Evolutionary conservation across 805 yeast genomes (phyloP).

Genomic region (Metschnikowia orientalis): DNA sequence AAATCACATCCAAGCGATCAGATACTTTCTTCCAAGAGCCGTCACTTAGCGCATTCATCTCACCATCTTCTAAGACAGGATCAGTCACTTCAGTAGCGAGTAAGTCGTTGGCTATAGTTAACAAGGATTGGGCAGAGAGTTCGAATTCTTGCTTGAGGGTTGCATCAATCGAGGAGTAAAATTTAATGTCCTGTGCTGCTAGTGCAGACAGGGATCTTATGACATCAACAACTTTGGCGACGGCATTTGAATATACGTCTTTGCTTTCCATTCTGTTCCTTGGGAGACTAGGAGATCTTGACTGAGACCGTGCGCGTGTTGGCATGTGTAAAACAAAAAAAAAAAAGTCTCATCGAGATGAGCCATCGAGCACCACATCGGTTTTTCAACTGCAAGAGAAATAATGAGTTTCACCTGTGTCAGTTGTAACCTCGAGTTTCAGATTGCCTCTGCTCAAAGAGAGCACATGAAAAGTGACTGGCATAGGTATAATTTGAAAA

Average conservation of each 20-base stretch:
- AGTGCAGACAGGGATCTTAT: constrained; percentile 66
- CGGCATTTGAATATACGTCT: constrained; percentile 21
- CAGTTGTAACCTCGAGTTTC: constrained; percentile 38
- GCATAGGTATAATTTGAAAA: constrained; percentile 43
- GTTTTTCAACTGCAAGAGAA: too few species aligned
- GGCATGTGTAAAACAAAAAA: too few species aligned
- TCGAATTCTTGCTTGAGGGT: constrained; percentile 38
- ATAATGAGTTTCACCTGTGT: constrained; percentile 26
- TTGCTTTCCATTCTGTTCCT: too few species aligned
- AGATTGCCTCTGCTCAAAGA: constrained; percentile 36
- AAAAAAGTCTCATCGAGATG: constrained; percentile 7
- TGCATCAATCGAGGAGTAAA: constrained; percentile 60
- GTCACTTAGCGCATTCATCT: constrained; percentile 37
- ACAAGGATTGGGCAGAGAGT: constrained; percentile 37
- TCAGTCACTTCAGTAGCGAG: constrained; percentile 31
- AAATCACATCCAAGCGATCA: constrained; percentile 59
- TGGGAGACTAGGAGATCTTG: too few species aligned
- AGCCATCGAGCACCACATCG: background rate
- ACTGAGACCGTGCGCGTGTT: constrained; percentile 1
- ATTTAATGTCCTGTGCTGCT: constrained; percentile 77
- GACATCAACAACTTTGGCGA: constrained; percentile 50
- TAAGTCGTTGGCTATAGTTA: constrained; percentile 45
- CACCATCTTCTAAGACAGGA: constrained; percentile 30
- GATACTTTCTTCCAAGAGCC: constrained; percentile 61
- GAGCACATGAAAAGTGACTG: constrained; percentile 43